A percentile compares a stretch with the other conserved stretches of the same genome.
Evolutionary conservation across 2,329 filamentous ascomycete genomes (phyloP).

Genomic region (Ceratocystiopsis minuta): DNA sequence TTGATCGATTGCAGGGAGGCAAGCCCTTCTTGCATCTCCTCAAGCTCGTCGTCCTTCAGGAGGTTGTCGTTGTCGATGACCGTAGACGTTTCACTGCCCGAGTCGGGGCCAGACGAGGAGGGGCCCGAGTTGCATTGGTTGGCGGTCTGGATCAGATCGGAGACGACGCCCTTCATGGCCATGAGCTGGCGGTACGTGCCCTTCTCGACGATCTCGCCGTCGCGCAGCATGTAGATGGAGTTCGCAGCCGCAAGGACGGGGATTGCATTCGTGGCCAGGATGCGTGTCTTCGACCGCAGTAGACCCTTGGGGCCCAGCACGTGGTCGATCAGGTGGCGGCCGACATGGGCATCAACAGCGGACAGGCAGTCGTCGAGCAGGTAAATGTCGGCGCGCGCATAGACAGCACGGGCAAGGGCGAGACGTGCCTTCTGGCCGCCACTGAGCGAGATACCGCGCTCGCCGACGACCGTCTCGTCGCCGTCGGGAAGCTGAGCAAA

Average conservation of each 20-base stretch:
- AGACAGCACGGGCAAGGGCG: constrained; percentile 82
- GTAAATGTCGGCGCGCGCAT: constrained; percentile 91
- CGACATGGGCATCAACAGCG: constrained; percentile 96
- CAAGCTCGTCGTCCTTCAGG: constrained; percentile 49
- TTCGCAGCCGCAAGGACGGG: constrained; percentile 77
- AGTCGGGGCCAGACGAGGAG: constrained; percentile 13
- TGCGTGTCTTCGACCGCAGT: constrained; percentile 68
- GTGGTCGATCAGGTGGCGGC: constrained; percentile 83
- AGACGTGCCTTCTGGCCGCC: constrained; percentile 92
- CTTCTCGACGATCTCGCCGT: constrained; percentile 67
- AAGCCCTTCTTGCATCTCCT: constrained; percentile 61
- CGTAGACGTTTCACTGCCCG: constrained; percentile 37
- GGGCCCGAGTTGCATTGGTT: constrained; percentile 34
- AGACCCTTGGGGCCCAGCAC: constrained; percentile 77
- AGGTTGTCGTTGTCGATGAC: constrained; percentile 35
- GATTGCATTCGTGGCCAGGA: constrained; percentile 90
- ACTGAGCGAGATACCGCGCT: constrained; percentile 88
- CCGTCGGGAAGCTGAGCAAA: constrained; percentile 87
- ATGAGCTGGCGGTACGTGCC: constrained; percentile 83
- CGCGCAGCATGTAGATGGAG: constrained; percentile 69
- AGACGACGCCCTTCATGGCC: constrained; percentile 83
- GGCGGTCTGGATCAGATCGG: constrained; percentile 64
- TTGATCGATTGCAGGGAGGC: constrained; percentile 64
- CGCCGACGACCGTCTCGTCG: constrained; percentile 90
- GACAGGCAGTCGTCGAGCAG: constrained; percentile 87